These are phyloP conservation scores for Fusarium guadeloupense DNA, from an alignment of 2,329 filamentous ascomycete species.

Conservation along the genomic window DNA sequence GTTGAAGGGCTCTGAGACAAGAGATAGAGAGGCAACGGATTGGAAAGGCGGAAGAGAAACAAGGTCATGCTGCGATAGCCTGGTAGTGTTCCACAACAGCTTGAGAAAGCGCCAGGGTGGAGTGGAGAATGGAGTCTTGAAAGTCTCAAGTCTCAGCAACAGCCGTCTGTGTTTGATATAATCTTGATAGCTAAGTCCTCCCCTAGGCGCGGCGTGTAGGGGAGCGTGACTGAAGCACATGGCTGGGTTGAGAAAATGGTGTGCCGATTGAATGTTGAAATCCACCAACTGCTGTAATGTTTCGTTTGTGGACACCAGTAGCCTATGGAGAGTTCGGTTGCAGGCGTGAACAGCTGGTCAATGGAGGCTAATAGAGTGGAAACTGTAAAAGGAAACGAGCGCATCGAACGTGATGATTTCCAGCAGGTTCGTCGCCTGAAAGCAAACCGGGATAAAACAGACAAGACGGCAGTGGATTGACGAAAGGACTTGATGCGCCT, in stretches of 20 bases:
- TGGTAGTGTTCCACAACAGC: constrained; percentile 29
- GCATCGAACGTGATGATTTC: neutral
- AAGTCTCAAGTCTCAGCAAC: constrained; percentile 5
- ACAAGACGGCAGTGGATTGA: constrained; percentile 17
- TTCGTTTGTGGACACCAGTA: neutral
- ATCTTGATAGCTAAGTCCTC: constrained; percentile 16
- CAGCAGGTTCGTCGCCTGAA: neutral
- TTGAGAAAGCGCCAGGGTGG: constrained; percentile 21
- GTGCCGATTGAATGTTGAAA: constrained; percentile 1
- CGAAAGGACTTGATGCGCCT: constrained; percentile 23
- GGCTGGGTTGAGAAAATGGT: neutral
- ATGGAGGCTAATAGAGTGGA: neutral
- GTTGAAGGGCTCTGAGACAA: constrained; percentile 4
- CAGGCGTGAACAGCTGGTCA: neutral
- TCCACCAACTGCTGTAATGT: neutral
- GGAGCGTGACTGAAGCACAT: neutral
- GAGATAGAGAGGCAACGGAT: neutral
- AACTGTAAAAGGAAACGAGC: constrained; percentile 4
- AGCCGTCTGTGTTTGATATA: constrained; percentile 6
- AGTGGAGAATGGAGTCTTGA: constrained; percentile 22
- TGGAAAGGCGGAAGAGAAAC: constrained; percentile 16
- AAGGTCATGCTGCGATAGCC: constrained; percentile 15
- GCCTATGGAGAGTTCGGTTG: constrained; percentile 1
- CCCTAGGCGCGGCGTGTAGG: constrained; percentile 5
- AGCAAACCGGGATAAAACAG: constrained; percentile 9